Conservation (phyloP, 306 rosid genomes). For the Rosa chinensis region DNA sequence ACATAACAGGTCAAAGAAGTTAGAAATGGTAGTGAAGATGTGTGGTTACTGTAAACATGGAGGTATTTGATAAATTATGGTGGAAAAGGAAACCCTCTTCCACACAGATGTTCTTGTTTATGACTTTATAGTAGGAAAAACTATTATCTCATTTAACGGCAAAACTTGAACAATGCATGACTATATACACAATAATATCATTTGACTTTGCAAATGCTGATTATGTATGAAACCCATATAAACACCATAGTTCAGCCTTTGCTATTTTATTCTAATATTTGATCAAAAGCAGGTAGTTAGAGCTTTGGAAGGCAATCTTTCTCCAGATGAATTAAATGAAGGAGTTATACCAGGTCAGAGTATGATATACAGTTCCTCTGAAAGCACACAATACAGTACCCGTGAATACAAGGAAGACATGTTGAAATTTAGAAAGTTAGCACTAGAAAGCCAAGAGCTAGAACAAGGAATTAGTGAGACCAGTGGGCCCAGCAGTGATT, state of each 20-base stretch:
- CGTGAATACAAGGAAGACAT: conserved; percentile 50
- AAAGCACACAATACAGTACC: conserved; percentile 32
- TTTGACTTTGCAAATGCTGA: neutral
- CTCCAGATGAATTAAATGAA: conserved; percentile 35
- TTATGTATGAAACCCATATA: neutral
- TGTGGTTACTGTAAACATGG: neutral
- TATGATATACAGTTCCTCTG: conserved; percentile 22
- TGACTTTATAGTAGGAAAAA: neutral
- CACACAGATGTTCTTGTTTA: neutral
- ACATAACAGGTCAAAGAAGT: neutral
- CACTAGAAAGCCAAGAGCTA: conserved; percentile 37
- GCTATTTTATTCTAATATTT: neutral
- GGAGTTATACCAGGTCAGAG: conserved; percentile 38
- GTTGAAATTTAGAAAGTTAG: conserved; percentile 31
- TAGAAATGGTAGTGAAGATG: neutral
- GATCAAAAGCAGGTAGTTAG: conserved; percentile 33
- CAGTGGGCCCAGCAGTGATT: conserved; percentile 30
- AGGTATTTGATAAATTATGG: neutral
- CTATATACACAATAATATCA: neutral
- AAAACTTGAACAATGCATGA: neutral
- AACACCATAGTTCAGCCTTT: too few species aligned
- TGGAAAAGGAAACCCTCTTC: neutral
- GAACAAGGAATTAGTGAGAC: conserved; percentile 24
- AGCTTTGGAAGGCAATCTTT: conserved; percentile 42
- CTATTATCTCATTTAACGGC: neutral